Base-by-base conservation (phyloP, 2,329 filamentous ascomycete species). In the Xylariales sp. region DNA sequence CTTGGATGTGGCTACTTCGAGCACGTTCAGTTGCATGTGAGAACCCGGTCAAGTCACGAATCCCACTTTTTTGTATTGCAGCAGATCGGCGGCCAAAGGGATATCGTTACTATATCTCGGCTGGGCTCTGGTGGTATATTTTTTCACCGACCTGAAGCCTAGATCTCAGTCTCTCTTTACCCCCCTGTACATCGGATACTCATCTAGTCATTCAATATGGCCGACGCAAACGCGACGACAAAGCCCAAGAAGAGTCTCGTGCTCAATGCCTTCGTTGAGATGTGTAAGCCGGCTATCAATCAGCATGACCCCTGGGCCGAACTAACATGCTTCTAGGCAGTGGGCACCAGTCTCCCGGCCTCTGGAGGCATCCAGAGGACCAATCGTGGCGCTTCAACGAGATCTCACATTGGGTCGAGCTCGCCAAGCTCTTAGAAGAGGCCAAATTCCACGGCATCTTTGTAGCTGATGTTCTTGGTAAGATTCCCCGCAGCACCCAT, bases 381-480 rank as follows among this genome's bases (percentile, higher is more conserved):
- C 84, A 84, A 66, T 90, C 87, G 18, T 76, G 4, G 85, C 85
- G 2, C 84, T 85, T 7, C 90, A 91, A 73, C 80, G 87, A 59
- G 83, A 81, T 56, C 79, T 90, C 2, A 78, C 90, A 91, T 74
- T 91, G 88, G 88, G 86, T 88, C 12, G 83, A 91, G 45, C 80
- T 91, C 0, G 89, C 89, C 2, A 87, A 90, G 69, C 75, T 90
- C 0, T 80, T 90, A 0, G 89, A 91, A 69, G 80, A 84, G 10
- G 89, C 87, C 5, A 86, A 85, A 6, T 89, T 91, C 77, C 90
- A 90, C 65, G 87, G 88, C 0, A 78, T 91, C 7, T 91, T 91
- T 75, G 82, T 91, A 6, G 89, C 89, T 0, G 89, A 91, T 71
- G 90, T 88, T 0, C 89, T 89, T n/a, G 75, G 75, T 76, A 54